Evolutionary conservation across 164 flowering plant species (phyloP), one percentile per base, ranked within the genome.

Genomic region (Malania oleifera): DNA sequence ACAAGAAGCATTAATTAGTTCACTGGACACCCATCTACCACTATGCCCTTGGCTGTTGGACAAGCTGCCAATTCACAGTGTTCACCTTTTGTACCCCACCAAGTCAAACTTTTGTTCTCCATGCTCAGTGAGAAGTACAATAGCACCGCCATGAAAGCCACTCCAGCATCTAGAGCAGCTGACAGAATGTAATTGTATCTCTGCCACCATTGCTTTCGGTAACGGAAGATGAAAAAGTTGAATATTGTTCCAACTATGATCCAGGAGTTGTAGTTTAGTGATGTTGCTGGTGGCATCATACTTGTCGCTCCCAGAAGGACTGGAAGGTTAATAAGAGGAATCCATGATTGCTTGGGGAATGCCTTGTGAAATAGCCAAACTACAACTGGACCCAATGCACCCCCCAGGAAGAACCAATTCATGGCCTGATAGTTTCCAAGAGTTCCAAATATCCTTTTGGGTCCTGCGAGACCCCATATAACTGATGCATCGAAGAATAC

Each of bases 141-240:
- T 14, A 70, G 14, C 23, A 72, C 66, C 2, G 41, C 69, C 63
- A 64, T 64, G 52, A 72, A 59, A 14, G 71, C 71, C 7, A 60
- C 62, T 24, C 75, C 72, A 11, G 71, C 71, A 52, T 72, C 71
- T 8, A 67, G 31, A 26, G 62, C 75, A 14, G 69, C 75, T 7
- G 75, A 72, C 22, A 67, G 58, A 18, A 72, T 62, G 52, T 72
- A 67, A 31, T 72, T 72, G 54, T 72, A 72, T 56, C 61, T 67
- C 40, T 55, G 68, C 71, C 71, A 67, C 75, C 75, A 72, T 5
- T 39, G 20, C 12, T 67, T 67, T 14, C 54, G 37, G 39, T 71
- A 58, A 15, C 67, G 48, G 64, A 54, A 67, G 20, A 67, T 22
- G n/a, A 41, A 71, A 31, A 46, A 72, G 28, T 72, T 67, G 60